These are phyloP conservation scores for Amborella trichopoda DNA, from an alignment of 164 flowering plant species.

Conservation along the genomic window DNA sequence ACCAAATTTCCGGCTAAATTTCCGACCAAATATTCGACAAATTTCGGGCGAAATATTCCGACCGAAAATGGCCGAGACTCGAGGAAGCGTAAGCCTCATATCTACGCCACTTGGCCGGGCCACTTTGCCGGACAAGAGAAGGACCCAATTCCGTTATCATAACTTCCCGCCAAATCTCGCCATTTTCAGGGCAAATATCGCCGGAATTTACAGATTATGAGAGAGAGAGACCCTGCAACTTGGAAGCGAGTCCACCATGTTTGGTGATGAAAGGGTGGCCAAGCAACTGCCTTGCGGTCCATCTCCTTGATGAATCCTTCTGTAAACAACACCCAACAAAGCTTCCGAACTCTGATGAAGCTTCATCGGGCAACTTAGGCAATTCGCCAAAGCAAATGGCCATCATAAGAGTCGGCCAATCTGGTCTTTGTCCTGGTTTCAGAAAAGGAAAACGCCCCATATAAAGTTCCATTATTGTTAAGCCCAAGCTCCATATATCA, in stretches of 20 bases:
- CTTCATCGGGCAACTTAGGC: slow-evolving; percentile 40
- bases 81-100: no score
- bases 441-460: slow-evolving; percentile 67
- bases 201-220: no score
- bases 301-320: slow-evolving; percentile 52
- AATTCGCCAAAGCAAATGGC: slow-evolving; percentile 73
- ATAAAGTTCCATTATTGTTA: slow-evolving; percentile 55
- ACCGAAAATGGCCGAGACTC: no score
- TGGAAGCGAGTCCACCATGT: not conserved
- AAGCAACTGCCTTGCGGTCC: slow-evolving; percentile 44
- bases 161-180: no score
- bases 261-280: slow-evolving; percentile 45
- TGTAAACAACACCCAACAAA: slow-evolving; percentile 61
- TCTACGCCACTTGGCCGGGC: no score
- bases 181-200: no score
- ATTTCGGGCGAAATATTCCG: no score
- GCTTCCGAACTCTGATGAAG: slow-evolving; percentile 40
- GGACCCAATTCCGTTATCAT: no score
- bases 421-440: slow-evolving; percentile 55
- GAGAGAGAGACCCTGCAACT: no score
- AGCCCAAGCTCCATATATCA: slow-evolving; percentile 76
- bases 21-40: no score
- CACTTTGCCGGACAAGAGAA: no score
- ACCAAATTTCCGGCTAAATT: no score
- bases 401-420: slow-evolving; percentile 82